phyloP scores from a whole-genome alignment of 768 basidiomycete species.

The Lentinula sp. region DNA sequence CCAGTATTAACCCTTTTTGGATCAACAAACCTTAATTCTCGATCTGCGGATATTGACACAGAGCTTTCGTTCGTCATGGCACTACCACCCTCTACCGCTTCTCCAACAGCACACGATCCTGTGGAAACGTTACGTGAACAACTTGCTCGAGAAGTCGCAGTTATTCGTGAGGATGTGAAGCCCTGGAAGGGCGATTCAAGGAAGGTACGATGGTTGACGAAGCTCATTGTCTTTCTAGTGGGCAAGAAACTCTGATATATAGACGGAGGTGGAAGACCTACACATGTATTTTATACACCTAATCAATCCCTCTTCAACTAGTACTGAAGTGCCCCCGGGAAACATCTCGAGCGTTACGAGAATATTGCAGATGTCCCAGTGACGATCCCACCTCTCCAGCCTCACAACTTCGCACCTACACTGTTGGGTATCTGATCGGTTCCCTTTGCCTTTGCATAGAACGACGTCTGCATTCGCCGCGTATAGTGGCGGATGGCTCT shows the following conservation, averaged over 20 bases:
- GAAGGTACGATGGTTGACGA: constrained; percentile 58
- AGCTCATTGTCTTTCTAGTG: constrained; percentile 54
- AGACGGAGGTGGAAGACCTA: no score
- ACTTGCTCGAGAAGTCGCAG: constrained; percentile 48
- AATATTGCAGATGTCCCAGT: no score
- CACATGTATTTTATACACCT: no score
- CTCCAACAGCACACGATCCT: not conserved
- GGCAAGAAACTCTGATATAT: constrained; percentile 18
- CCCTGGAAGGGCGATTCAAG: constrained; percentile 59
- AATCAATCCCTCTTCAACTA: no score
- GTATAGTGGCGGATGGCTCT: no score
- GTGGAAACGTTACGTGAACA: constrained; percentile 32
- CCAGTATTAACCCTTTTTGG: constrained; percentile 84
- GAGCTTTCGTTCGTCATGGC: constrained; percentile 86
- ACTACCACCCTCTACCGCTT: constrained; percentile 40
- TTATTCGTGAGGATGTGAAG: constrained; percentile 40
- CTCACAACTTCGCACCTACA: no score
- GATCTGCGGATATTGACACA: constrained; percentile 86
- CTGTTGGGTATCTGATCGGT: no score
- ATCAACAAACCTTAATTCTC: constrained; percentile 90
- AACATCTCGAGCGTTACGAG: no score
- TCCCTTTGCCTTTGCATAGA: no score
- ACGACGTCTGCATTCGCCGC: no score
- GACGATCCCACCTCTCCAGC: no score
- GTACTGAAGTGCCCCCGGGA: no score